Conservation (phyloP, 2,329 filamentous ascomycete genomes). For the Penicillium sp. region DNA sequence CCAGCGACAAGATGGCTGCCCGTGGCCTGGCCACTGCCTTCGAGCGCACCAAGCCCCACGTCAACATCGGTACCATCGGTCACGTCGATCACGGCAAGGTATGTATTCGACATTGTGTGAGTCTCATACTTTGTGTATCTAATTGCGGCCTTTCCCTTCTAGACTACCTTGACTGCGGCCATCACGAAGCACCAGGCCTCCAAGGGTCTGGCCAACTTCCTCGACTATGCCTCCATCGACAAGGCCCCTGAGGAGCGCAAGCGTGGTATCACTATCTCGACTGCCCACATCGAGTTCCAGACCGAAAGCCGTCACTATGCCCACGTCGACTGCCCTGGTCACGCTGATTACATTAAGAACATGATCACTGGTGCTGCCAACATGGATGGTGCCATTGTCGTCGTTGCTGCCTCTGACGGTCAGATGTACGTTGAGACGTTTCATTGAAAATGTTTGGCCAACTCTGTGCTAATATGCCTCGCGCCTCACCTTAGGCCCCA, state of each 20-base stretch:
- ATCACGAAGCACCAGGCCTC: constrained; percentile 98
- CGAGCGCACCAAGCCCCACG: constrained; percentile 90
- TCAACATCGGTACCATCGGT: constrained; percentile 98
- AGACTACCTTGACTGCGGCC: constrained; percentile 97
- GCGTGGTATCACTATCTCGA: constrained; percentile 99
- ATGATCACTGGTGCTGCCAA: constrained; percentile 99
- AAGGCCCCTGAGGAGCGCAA: constrained; percentile 99
- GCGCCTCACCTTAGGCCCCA: constrained; percentile 60
- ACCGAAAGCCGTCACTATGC: constrained; percentile 95
- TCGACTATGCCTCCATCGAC: constrained; percentile 97
- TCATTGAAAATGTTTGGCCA: not conserved
- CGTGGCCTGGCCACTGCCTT: constrained; percentile 61
- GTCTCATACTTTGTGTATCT: constrained; percentile 2
- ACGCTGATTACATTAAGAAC: constrained; percentile 99
- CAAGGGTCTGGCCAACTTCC: constrained; percentile 88
- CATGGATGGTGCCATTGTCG: constrained; percentile 99
- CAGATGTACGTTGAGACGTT: constrained; percentile 63
- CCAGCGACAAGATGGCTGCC: constrained; percentile 39
- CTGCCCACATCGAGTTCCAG: constrained; percentile 96
- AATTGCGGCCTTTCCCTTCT: constrained; percentile 18
- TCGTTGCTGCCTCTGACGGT: constrained; percentile 95
- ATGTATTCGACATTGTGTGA: constrained; percentile 21
- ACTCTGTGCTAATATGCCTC: constrained; percentile 5
- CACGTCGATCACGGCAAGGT: constrained; percentile 99
- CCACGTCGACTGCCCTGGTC: constrained; percentile 98